A percentile compares a stretch with the other conserved stretches of the same genome.
Conservation (phyloP, 208 protist species). For the Novymonas esmeraldas region DNA sequence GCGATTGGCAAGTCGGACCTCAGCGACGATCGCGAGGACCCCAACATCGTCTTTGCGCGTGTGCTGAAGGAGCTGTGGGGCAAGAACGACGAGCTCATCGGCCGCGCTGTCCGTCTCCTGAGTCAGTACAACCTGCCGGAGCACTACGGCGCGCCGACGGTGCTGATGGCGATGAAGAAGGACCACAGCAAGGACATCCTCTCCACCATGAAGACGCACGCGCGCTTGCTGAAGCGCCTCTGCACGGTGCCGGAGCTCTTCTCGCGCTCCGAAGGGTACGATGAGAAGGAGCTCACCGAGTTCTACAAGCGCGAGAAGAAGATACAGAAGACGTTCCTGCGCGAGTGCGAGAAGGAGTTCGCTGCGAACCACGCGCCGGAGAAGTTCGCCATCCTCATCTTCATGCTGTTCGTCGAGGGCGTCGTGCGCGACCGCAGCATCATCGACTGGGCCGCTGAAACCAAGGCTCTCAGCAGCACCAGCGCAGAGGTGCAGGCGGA, state of each 20-base stretch:
- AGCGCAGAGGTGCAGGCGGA: conserved; percentile 33
- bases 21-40: conserved; percentile 44
- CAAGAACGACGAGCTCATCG: conserved; percentile 41
- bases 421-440: conserved; percentile 61
- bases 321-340: conserved; percentile 64
- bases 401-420: conserved; percentile 82
- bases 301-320: conserved; percentile 65
- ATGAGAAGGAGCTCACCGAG: conserved; percentile 67
- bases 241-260: conserved; percentile 60
- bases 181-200: conserved; percentile 49
- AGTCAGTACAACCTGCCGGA: conserved; percentile 77
- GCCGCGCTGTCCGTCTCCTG: conserved; percentile 62
- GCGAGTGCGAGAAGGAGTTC: conserved; percentile 57
- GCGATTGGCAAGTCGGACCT: conserved; percentile 31
- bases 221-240: conserved; percentile 65
- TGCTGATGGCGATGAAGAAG: conserved; percentile 53
- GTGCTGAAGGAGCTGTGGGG: conserved; percentile 48
- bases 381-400: conserved; percentile 62
- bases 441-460: conserved; percentile 44
- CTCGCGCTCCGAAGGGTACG: conserved; percentile 32
- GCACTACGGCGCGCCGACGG: conserved; percentile 48
- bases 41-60: conserved; percentile 43
- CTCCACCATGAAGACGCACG: conserved; percentile 51
- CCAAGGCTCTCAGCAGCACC: conserved; percentile 21
- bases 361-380: conserved; percentile 46